phyloP scores from a whole-genome alignment of 2,329 filamentous ascomycete genomes.

The Venturiaceae sp. region DNA sequence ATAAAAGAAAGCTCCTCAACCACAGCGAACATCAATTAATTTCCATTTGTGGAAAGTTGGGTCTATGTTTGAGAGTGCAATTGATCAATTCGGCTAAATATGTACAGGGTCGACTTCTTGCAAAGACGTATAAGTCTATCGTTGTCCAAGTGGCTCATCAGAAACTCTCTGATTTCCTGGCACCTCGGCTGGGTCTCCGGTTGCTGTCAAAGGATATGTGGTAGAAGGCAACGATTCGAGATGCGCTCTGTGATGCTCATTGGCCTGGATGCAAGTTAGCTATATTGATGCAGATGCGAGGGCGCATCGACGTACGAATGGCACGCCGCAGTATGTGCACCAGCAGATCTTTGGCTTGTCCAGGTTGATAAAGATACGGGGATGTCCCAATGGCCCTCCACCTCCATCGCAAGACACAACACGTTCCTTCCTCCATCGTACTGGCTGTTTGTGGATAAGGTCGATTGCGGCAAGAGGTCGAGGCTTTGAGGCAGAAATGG shows the following conservation, averaged over 20 bases:
- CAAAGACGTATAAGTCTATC: constrained; percentile 29
- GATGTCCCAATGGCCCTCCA: constrained; percentile 82
- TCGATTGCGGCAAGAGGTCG: constrained; percentile 85
- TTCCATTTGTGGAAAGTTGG: too few relatives aligned
- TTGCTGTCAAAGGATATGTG: constrained; percentile 68
- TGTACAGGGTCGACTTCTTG: background rate
- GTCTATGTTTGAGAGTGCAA: background rate
- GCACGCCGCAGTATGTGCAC: constrained; percentile 89
- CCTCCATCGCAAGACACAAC: constrained; percentile 86
- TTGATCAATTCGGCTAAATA: background rate
- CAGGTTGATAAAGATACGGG: constrained; percentile 91
- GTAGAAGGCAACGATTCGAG: constrained; percentile 74
- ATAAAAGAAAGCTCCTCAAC: too few relatives aligned
- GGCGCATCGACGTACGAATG: constrained; percentile 54
- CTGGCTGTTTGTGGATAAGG: constrained; percentile 90
- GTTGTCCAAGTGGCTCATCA: constrained; percentile 49
- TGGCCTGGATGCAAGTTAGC: constrained; percentile 48
- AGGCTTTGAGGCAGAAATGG: constrained; percentile 48
- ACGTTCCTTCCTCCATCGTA: constrained; percentile 78
- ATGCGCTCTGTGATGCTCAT: constrained; percentile 78
- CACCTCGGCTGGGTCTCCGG: constrained; percentile 49
- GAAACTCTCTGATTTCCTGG: constrained; percentile 48
- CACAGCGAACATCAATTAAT: too few relatives aligned
- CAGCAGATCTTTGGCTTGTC: constrained; percentile 90
- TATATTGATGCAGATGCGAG: constrained; percentile 7